Evolutionary conservation across 139 green algal genomes (phyloP).

Genomic region (Chlorella sp.): DNA sequence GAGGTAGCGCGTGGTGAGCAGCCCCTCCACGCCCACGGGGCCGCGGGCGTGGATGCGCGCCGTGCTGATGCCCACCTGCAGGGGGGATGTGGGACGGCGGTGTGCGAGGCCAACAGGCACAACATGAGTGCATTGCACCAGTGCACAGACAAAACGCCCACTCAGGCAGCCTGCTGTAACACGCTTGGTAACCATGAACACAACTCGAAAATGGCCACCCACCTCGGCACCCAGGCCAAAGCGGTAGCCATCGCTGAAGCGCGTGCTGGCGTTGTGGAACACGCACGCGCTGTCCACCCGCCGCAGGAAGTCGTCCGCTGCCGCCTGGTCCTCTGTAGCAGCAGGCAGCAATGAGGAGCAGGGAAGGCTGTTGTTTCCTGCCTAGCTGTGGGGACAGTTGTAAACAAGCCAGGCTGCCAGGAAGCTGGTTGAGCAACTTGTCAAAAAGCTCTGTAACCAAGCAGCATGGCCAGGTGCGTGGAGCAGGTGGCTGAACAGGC

Average conservation of each 20-base stretch:
- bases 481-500: no score
- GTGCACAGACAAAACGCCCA: not conserved
- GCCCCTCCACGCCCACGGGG: conserved; percentile 97
- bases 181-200: not conserved
- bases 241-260: conserved; percentile 96
- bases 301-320: conserved; percentile 86
- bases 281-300: conserved; percentile 94
- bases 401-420: no score
- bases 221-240: conserved; percentile 95
- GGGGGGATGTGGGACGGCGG: not conserved
- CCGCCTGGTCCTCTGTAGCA: conserved; percentile 59
- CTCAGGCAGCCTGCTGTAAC: not conserved
- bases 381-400: no score
- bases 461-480: no score
- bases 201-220: not conserved
- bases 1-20: conserved; percentile 95
- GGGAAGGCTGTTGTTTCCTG: no score
- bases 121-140: not conserved
- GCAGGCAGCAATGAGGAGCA: no score
- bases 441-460: no score
- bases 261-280: conserved; percentile 94
- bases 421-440: no score
- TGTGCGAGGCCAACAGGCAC: not conserved
- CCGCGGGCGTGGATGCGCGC: conserved; percentile 96
- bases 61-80: conserved; percentile 96